Conservation (phyloP, 306 rosid species). For the Carpinus fangiana region DNA sequence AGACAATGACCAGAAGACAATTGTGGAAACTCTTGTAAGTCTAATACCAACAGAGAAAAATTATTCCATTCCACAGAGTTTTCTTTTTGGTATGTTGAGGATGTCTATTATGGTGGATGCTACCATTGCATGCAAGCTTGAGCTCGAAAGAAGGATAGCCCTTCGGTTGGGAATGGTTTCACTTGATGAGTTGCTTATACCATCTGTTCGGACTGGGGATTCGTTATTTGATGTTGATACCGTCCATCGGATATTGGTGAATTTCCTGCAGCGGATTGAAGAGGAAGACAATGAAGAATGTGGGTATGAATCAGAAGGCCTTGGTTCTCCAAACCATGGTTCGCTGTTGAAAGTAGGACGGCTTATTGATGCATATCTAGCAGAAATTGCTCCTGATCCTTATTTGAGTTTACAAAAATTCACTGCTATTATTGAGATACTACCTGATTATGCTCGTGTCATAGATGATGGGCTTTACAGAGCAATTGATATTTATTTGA, state of each 20-base stretch:
- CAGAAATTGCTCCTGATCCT: conserved; percentile 89
- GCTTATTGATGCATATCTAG: conserved; percentile 80
- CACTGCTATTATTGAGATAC: conserved; percentile 61
- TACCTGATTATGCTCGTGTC: conserved; percentile 90
- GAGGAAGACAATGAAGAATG: conserved; percentile 71
- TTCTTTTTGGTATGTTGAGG: conserved; percentile 81
- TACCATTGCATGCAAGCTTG: conserved; percentile 65
- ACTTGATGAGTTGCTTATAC: conserved; percentile 79
- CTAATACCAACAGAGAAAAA: conserved; percentile 68
- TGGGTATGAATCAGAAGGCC: conserved; percentile 76
- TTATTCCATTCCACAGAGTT: conserved; percentile 59
- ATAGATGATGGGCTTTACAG: conserved; percentile 82
- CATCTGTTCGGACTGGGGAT: conserved; percentile 59
- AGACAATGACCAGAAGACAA: conserved; percentile 53
- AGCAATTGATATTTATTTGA: conserved; percentile 78
- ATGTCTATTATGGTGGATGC: conserved; percentile 71
- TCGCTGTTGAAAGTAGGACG: conserved; percentile 76
- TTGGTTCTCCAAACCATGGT: conserved; percentile 60
- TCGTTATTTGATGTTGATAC: conserved; percentile 81
- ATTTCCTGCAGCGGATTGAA: conserved; percentile 70
- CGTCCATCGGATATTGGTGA: conserved; percentile 65
- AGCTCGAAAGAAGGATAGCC: conserved; percentile 79
- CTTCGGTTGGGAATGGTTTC: conserved; percentile 65
- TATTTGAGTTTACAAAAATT: conserved; percentile 60
- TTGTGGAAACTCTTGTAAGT: conserved; percentile 64